These are phyloP conservation scores for Murraya koenigii DNA, from an alignment of 345 rosid species.

Conservation along the genomic window DNA sequence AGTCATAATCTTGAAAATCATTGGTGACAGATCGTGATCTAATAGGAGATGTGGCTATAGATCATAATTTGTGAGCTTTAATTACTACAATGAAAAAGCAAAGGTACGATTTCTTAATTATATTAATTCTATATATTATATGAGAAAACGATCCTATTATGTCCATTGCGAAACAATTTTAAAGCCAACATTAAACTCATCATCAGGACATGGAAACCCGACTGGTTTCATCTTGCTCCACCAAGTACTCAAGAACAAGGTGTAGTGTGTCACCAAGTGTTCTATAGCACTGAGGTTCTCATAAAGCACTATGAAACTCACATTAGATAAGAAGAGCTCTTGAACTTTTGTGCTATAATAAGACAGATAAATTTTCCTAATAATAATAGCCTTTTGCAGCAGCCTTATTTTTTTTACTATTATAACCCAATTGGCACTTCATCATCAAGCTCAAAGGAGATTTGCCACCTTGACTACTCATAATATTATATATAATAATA, in stretches of 20 bases:
- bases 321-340: not conserved
- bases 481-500: not conserved
- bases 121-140: too few species aligned
- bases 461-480: not conserved
- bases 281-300: not conserved
- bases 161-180: too few species aligned
- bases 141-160: too few species aligned
- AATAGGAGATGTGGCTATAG: too few species aligned
- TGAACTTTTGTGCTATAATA: not conserved
- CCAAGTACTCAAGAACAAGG: not conserved
- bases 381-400: too few species aligned
- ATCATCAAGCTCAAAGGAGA: not conserved
- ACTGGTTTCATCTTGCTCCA: not conserved
- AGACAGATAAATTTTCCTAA: not conserved
- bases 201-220: not conserved
- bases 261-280: not conserved
- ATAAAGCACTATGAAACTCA: not conserved
- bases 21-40: too few species aligned
- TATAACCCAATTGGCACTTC: too few species aligned
- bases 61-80: too few species aligned
- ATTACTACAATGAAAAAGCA: too few species aligned
- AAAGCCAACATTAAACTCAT: too few species aligned
- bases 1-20: too few species aligned
- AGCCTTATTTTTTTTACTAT: not conserved
- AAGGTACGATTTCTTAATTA: too few species aligned